These are phyloP conservation scores for Xylaria scruposa DNA, from an alignment of 495 filamentous ascomycete genomes.

Conservation along the genomic window DNA sequence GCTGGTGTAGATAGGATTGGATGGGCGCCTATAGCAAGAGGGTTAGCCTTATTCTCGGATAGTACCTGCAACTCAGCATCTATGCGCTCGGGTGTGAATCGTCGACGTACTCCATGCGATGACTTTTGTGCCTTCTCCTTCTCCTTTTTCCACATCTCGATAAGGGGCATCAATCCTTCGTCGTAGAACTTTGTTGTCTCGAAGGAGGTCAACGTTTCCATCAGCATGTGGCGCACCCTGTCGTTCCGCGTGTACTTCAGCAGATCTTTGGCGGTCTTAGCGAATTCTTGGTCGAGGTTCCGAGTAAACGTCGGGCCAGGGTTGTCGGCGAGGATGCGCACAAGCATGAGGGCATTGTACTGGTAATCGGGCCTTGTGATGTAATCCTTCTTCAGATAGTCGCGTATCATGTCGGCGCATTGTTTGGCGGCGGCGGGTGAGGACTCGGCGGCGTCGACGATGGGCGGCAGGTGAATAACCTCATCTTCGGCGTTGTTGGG, in stretches of 20 bases:
- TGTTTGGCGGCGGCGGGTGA: slow-evolving; percentile 83
- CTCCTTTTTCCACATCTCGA: slow-evolving; percentile 90
- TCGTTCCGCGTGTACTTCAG: slow-evolving; percentile 73
- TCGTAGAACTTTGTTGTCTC: slow-evolving; percentile 72
- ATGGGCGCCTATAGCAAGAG: slow-evolving; percentile 2
- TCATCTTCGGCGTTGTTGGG: slow-evolving; percentile 77
- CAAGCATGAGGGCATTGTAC: slow-evolving; percentile 96
- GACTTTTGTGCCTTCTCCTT: slow-evolving; percentile 64
- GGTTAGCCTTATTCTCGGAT: slow-evolving; percentile 1
- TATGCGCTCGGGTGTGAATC: neutral
- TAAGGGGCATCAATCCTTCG: slow-evolving; percentile 68
- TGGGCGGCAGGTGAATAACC: slow-evolving; percentile 89
- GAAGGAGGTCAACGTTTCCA: slow-evolving; percentile 82
- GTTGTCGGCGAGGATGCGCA: slow-evolving; percentile 91
- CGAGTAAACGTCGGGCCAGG: slow-evolving; percentile 87
- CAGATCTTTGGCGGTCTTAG: slow-evolving; percentile 74
- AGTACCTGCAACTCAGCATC: neutral
- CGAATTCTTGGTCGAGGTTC: slow-evolving; percentile 84
- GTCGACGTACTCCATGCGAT: slow-evolving; percentile 27
- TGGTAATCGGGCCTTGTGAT: slow-evolving; percentile 69
- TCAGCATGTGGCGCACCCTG: slow-evolving; percentile 75
- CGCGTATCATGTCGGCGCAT: slow-evolving; percentile 77
- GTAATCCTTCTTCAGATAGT: slow-evolving; percentile 76
- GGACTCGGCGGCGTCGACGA: slow-evolving; percentile 94
- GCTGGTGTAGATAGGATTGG: slow-evolving; percentile 28